Base-by-base conservation (phyloP, 1,284 basidiomycete genomes). In the Papiliotrema terrestris region DNA sequence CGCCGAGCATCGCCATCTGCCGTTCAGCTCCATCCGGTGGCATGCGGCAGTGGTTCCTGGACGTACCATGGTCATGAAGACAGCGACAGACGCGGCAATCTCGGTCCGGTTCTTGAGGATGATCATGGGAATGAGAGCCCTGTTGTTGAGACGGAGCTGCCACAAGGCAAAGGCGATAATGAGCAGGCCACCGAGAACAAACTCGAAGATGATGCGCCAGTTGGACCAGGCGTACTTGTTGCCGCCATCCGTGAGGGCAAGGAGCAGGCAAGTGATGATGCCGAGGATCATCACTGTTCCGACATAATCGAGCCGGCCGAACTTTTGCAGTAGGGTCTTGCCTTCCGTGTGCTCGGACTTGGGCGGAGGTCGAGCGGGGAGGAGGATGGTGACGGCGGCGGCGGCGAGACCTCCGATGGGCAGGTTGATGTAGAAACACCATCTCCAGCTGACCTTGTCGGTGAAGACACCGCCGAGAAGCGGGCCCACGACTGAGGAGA, bases 401-500 rank as follows among this genome's bases (percentile, higher is more conserved):
- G 73, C 53, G n/a, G 71, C 72, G 46, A 75, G 35, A 9, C 74
- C 73, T 39, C 74, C 71, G 56, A 74, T 51, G 6, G 65, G 67
- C 14, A 78, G 68, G 56, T 78, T 80, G 70, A 80, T 77, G 66
- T 60, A 60, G 54, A 59, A 59, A 23, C 52, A 55, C 61, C 61
- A 55, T 38, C 69, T 56, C 76, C 78, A 78, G 1, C 67, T 65
- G 25, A 76, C 74, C 52, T 77, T 72, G 56, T 80, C 78, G 2
- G 74, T 59, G 47, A 80, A 78, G 1, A 74, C 78, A 19, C 79
- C 79, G 17, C 77, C 77, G 2, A 79, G 56, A 1, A 80, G 64
- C 5, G 78, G 78, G 8, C 78, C 78, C 35, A 78, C 57, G 44
- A 79, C 70, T 25, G 65, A 72, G 3, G 74, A 71, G 19, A 79